Conservation (phyloP, 345 rosid genomes). For the Nasturtium officinale region DNA sequence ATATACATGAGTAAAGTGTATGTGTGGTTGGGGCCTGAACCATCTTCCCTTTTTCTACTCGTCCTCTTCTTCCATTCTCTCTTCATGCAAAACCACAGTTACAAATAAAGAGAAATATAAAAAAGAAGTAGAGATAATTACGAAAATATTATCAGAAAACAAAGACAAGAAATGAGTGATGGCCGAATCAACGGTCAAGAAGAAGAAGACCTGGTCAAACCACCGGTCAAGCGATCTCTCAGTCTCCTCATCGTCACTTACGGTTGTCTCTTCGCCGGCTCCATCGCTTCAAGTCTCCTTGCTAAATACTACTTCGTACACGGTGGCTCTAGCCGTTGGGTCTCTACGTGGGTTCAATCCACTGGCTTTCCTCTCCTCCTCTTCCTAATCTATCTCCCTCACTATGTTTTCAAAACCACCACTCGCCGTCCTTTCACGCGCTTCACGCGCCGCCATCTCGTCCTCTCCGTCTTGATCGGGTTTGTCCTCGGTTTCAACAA, state of each 20-base stretch:
- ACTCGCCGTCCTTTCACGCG: slow-evolving; percentile 66
- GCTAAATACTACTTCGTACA: slow-evolving; percentile 84
- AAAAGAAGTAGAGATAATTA: not conserved
- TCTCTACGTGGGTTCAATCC: slow-evolving; percentile 91
- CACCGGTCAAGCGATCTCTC: slow-evolving; percentile 45
- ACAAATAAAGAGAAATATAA: not conserved
- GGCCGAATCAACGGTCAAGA: slow-evolving; percentile 30
- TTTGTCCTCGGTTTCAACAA: slow-evolving; percentile 81
- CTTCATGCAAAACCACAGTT: slow-evolving; percentile 5
- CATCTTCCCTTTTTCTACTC: not conserved
- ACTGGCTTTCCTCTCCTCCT: slow-evolving; percentile 87
- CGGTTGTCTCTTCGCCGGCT: slow-evolving; percentile 61
- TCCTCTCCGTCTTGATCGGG: slow-evolving; percentile 56
- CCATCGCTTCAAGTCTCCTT: slow-evolving; percentile 65
- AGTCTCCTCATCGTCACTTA: slow-evolving; percentile 55
- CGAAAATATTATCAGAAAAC: slow-evolving; percentile 4
- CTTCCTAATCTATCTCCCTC: slow-evolving; percentile 57
- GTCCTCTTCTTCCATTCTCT: slow-evolving; percentile 14
- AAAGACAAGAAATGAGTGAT: slow-evolving; percentile 33
- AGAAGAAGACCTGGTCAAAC: slow-evolving; percentile 34
- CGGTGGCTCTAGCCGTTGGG: slow-evolving; percentile 85
- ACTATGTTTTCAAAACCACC: slow-evolving; percentile 55
- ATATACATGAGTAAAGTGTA: slow-evolving; percentile 8
- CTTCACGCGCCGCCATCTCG: slow-evolving; percentile 55
- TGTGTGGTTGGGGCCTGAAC: slow-evolving; percentile 3